These are phyloP conservation scores for Megacollybia marginata DNA, from an alignment of 768 basidiomycete species.

Conservation along the genomic window DNA sequence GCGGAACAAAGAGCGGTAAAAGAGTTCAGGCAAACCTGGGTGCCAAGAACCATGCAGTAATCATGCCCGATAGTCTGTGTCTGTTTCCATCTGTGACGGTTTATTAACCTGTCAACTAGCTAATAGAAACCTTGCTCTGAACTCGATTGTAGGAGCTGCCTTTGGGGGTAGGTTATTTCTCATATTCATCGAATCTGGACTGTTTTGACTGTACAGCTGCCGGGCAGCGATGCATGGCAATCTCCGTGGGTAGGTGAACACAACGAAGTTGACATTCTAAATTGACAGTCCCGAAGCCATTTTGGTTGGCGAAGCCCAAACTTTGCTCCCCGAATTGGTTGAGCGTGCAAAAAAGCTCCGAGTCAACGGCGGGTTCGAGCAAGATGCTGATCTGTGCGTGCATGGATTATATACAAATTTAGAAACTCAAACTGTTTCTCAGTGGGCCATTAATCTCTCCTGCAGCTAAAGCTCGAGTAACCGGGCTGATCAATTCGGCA, in stretches of 20 bases:
- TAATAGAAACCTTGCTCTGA: constrained; percentile 86
- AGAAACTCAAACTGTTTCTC: constrained; percentile 1
- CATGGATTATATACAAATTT: neutral
- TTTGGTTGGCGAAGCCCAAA: constrained; percentile 70
- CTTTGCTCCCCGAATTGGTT: constrained; percentile 83
- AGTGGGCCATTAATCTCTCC: constrained; percentile 82
- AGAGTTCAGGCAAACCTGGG: constrained; percentile 80
- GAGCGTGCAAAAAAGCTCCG: constrained; percentile 74
- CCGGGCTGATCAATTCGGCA: constrained; percentile 64
- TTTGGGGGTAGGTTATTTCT: constrained; percentile 60
- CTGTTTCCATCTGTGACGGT: neutral
- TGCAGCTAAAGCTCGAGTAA: constrained; percentile 71
- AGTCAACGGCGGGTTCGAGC: constrained; percentile 88
- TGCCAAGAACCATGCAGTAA: constrained; percentile 93
- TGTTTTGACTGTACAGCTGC: constrained; percentile 50
- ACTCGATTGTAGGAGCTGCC: constrained; percentile 89
- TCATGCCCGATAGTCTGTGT: constrained; percentile 85
- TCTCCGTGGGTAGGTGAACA: constrained; percentile 71
- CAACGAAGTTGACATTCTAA: neutral
- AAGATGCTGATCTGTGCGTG: constrained; percentile 68
- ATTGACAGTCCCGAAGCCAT: constrained; percentile 36
- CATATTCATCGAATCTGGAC: constrained; percentile 8
- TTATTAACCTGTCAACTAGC: constrained; percentile 34
- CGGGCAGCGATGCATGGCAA: constrained; percentile 95
- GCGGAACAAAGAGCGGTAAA: constrained; percentile 82